Conservation (phyloP, 148 eudicot genomes). For the Rheum nobile region DNA sequence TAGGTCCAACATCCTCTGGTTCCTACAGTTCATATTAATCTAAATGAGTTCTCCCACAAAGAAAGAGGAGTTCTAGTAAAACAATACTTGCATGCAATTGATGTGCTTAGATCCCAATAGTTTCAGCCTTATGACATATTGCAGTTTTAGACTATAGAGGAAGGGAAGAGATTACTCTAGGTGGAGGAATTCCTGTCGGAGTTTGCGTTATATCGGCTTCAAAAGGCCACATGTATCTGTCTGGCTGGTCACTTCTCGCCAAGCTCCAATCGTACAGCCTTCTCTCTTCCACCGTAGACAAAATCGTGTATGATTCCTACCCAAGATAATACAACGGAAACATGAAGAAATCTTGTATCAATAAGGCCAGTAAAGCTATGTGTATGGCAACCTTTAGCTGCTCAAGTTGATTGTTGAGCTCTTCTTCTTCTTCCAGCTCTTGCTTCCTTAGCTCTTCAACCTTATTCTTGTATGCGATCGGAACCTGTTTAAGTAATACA, state of each 20-base stretch:
- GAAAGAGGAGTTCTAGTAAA: too few relatives aligned
- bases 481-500: slow-evolving; percentile 25
- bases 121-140: background rate
- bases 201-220: slow-evolving; percentile 53
- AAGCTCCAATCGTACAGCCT: slow-evolving; percentile 85
- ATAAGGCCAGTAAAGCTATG: background rate
- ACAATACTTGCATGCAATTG: background rate
- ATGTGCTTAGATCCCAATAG: too few relatives aligned
- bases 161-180: slow-evolving; percentile 28
- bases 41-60: background rate
- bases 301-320: slow-evolving; percentile 59
- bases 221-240: slow-evolving; percentile 62
- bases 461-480: slow-evolving; percentile 41
- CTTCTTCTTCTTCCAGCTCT: slow-evolving; percentile 55
- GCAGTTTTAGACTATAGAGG: background rate
- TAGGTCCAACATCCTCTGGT: slow-evolving; percentile 61
- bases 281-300: slow-evolving; percentile 55
- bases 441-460: slow-evolving; percentile 37
- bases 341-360: background rate
- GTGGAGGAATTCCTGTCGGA: slow-evolving; percentile 38
- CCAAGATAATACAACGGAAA: background rate
- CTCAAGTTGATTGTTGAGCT: slow-evolving; percentile 39
- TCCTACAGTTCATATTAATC: slow-evolving; percentile 26
- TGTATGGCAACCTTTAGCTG: slow-evolving; percentile 36
- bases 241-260: slow-evolving; percentile 45